phyloP scores from a whole-genome alignment of 176 grass and related monocot genomes.

The Cenchrus purpureus region DNA sequence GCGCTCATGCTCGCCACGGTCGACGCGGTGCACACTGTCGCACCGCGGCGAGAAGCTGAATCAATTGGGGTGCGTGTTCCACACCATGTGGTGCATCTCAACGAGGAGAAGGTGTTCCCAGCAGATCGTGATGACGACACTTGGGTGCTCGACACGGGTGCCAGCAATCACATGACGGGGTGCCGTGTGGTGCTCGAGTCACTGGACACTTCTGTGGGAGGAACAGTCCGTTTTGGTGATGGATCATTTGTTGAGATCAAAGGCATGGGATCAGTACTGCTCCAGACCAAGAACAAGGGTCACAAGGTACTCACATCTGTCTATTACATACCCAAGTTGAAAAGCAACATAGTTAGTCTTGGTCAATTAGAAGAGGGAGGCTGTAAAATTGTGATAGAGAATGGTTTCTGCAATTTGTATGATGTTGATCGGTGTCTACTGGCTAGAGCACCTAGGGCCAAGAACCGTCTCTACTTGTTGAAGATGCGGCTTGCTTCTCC shows the following conservation, averaged over 20 bases:
- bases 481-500: neutral
- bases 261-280: neutral
- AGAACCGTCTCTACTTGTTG: neutral
- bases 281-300: neutral
- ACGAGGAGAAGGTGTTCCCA: neutral
- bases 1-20: too few relatives aligned
- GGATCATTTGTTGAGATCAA: neutral
- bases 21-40: too few relatives aligned
- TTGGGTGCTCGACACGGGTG: neutral
- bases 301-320: neutral
- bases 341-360: neutral
- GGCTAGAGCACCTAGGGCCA: neutral
- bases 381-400: neutral
- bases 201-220: neutral
- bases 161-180: neutral
- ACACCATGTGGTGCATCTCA: neutral
- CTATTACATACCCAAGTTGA: neutral
- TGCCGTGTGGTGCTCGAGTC: neutral
- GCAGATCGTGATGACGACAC: neutral
- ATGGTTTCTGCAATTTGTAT: neutral
- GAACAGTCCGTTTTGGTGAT: neutral
- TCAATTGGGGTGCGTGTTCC: rapidly evolving
- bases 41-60: too few relatives aligned
- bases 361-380: neutral
- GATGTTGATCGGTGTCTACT: neutral